Conservation (phyloP, 202 grass and related monocot species). For the Schoenoplectus triqueter region DNA sequence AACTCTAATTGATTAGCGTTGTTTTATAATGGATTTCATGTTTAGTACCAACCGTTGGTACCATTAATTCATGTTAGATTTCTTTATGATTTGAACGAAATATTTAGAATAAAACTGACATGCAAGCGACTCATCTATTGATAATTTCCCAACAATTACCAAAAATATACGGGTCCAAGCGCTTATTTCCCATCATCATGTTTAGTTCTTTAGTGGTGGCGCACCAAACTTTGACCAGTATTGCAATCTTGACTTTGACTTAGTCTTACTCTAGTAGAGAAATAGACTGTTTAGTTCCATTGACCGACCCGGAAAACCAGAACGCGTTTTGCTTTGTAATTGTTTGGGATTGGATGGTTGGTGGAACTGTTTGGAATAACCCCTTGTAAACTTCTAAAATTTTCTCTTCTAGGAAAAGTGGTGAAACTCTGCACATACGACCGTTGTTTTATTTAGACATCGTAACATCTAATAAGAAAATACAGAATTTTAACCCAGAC, state of each 20-base stretch:
- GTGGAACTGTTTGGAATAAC: not conserved
- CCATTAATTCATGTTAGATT: too few relatives aligned
- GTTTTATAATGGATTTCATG: too few relatives aligned
- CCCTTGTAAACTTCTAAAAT: not conserved
- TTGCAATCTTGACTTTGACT: not conserved
- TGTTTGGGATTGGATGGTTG: not conserved
- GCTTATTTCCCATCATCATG: constrained; percentile 6
- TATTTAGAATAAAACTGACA: not conserved
- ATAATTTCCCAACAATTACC: not conserved
- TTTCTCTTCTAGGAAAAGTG: not conserved
- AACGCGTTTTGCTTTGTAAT: not conserved
- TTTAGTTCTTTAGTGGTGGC: not conserved
- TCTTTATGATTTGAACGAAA: not conserved
- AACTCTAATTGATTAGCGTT: too few relatives aligned
- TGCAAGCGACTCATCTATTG: not conserved
- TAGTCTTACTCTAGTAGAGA: not conserved
- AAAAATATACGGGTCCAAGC: not conserved
- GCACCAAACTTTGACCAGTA: not conserved
- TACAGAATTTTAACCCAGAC: not conserved
- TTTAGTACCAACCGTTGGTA: too few relatives aligned
- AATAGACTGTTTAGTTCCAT: not conserved
- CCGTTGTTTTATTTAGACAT: not conserved
- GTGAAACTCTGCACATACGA: too few relatives aligned
- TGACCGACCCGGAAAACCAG: not conserved
- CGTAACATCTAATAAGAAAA: not conserved